Evolutionary conservation across 106 monocot species (phyloP), one percentile per base, ranked within the genome.

Genomic region (Agapanthus africanus): DNA sequence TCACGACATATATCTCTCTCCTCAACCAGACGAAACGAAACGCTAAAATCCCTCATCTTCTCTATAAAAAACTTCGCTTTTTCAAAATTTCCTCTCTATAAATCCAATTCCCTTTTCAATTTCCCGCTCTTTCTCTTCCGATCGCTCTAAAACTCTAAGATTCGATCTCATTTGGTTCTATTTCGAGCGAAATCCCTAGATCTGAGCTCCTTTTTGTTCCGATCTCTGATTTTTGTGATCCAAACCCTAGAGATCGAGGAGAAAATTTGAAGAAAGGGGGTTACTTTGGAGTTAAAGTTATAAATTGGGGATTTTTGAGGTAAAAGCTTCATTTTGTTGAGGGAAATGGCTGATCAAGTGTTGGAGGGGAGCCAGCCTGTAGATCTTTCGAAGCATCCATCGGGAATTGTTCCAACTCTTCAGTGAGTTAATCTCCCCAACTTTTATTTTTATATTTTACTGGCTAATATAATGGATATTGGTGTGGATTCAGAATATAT

Each of bases 331-430:
- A 28, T 10, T 26, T 23, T 10, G n/a, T 54, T 26, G 28, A 56
- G 56, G 56, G 4, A 13, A 8, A 74, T 74, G 74, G 74, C 74
- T 0, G 74, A 74, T 54, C 70, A 70, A 54, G 59, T 40, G 35
- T 67, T 75, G 74, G 74, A 75, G 23, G 67, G 59, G 44, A 75
- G 34, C 44, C 74, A 59, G 59, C 74, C 74, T 19, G 74, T 75
- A 40, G 74, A 75, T 60, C 74, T 75, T 32, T 21, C 74, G n/a
- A 75, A 68, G 66, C 74, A 75, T 67, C 74, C 74, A 14, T 68
- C 67, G 19, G 74, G 74, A 4, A 75, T 75, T 31, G 59, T 75
- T 56, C 74, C 74, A n/a, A 75, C 59, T 9, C 66, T 75, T 52
- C 74, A 75, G 74, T 63, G 37, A 63, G 63, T 38, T 63, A 4